A percentile compares a stretch with the other conserved stretches of the same genome.
Conservation (phyloP, 2,329 filamentous ascomycete genomes). For the Didymella keratinophila region DNA sequence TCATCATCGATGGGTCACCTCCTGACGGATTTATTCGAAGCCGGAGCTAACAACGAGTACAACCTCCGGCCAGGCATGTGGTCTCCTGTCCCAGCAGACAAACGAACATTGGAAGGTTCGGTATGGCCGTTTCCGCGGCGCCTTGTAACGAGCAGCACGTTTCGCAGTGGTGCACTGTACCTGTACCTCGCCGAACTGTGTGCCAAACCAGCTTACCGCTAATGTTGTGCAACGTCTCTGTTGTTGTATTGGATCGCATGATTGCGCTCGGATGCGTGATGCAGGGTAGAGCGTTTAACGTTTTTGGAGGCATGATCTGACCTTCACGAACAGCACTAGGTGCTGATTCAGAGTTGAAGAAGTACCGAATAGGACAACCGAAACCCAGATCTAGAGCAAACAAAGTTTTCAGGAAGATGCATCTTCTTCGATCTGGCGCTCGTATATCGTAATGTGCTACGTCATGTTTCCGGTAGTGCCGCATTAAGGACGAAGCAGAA, state of each 20-base stretch:
- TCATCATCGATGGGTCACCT: not conserved
- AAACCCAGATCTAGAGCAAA: not conserved
- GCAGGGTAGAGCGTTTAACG: slow-evolving; percentile 1
- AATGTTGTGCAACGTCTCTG: slow-evolving; percentile 10
- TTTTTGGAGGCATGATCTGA: not conserved
- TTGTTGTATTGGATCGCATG: slow-evolving; percentile 7
- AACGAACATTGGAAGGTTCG: not conserved
- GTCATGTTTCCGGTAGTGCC: slow-evolving; percentile 20
- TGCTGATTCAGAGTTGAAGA: not conserved
- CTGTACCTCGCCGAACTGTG: slow-evolving; percentile 21
- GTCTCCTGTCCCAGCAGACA: slow-evolving; percentile 6
- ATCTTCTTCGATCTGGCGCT: slow-evolving; percentile 3
- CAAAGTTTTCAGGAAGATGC: not conserved
- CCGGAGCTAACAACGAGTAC: not conserved
- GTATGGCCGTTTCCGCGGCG: not conserved
- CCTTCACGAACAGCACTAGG: not conserved
- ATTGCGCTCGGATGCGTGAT: slow-evolving; percentile 5
- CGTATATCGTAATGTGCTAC: slow-evolving; percentile 16
- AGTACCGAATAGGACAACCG: not conserved
- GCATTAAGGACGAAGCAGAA: slow-evolving; percentile 11
- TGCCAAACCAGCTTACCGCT: slow-evolving; percentile 13
- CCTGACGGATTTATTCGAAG: not conserved
- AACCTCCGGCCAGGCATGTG: slow-evolving; percentile 6
- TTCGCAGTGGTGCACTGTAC: slow-evolving; percentile 1
- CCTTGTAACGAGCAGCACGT: not conserved